phyloP scores from a whole-genome alignment of 106 monocot species.

The Hemerocallis citrina region DNA sequence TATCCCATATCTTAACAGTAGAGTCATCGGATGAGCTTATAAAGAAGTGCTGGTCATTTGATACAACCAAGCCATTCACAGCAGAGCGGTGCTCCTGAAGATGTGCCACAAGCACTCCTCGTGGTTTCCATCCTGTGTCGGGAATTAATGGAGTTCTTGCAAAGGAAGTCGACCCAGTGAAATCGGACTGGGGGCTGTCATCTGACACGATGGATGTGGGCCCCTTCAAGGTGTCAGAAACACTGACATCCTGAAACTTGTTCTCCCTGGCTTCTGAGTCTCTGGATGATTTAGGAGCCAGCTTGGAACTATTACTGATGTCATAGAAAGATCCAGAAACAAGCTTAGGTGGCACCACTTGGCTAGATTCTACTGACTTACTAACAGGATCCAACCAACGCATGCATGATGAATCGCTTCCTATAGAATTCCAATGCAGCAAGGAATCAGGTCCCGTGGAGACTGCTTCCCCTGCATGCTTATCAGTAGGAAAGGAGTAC shows the following conservation, averaged over 20 bases:
- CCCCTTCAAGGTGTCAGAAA: constrained; percentile 51
- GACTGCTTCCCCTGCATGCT: constrained; percentile 20
- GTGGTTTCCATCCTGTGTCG: constrained; percentile 80
- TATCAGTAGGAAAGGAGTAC: constrained; percentile 61
- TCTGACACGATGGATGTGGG: constrained; percentile 53
- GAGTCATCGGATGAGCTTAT: constrained; percentile 89
- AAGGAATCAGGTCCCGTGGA: constrained; percentile 31
- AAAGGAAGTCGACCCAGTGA: constrained; percentile 37
- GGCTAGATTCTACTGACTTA: constrained; percentile 49
- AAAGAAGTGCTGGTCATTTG: constrained; percentile 83
- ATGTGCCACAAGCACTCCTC: constrained; percentile 90
- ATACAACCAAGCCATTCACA: constrained; percentile 81
- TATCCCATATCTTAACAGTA: constrained; percentile 94
- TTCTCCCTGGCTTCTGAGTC: constrained; percentile 26
- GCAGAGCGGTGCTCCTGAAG: constrained; percentile 84
- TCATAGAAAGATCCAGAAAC: constrained; percentile 71
- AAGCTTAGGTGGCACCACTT: constrained; percentile 68
- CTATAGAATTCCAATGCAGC: constrained; percentile 41
- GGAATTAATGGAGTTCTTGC: constrained; percentile 37
- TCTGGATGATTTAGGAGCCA: constrained; percentile 16
- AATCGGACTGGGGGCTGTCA: constrained; percentile 36
- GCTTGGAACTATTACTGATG: constrained; percentile 36
- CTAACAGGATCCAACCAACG: constrained; percentile 38
- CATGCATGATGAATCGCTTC: constrained; percentile 45
- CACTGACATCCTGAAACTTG: constrained; percentile 59